A percentile compares a stretch with the other conserved stretches of the same genome.
Evolutionary conservation across 371 early-diverging fungal genomes (phyloP).

Genomic region (Syncephalastrum monosporum): DNA sequence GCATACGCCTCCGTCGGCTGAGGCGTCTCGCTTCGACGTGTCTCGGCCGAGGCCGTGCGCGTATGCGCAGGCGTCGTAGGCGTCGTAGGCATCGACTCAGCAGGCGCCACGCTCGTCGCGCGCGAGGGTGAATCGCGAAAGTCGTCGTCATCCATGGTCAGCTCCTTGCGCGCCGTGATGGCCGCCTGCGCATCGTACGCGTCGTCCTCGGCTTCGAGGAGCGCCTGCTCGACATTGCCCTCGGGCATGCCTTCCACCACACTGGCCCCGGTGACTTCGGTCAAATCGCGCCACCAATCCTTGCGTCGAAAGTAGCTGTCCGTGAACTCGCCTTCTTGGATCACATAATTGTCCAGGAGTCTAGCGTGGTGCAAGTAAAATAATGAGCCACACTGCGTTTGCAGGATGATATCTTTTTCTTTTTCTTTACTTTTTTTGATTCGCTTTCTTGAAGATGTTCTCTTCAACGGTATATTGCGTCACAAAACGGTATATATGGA

Average conservation of each 20-base stretch:
- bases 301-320: constrained; percentile 67
- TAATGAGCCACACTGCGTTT: not conserved
- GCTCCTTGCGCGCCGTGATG: constrained; percentile 63
- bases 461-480: constrained; percentile 89
- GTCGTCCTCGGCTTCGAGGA: constrained; percentile 68
- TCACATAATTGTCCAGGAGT: constrained; percentile 84
- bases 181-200: constrained; percentile 70
- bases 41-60: not conserved
- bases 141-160: constrained; percentile 63
- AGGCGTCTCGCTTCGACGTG: not conserved
- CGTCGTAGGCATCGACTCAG: not conserved
- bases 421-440: constrained; percentile 70
- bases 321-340: constrained; percentile 81
- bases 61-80: constrained; percentile 1
- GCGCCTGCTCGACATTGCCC: constrained; percentile 63
- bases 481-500: constrained; percentile 90
- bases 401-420: no score
- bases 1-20: constrained; percentile 1
- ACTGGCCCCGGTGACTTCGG: constrained; percentile 45
- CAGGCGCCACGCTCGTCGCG: constrained; percentile 14
- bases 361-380: constrained; percentile 18
- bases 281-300: constrained; percentile 69
- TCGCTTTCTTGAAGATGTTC: constrained; percentile 78
- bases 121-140: constrained; percentile 47
- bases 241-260: constrained; percentile 21